phyloP scores from a whole-genome alignment of 495 filamentous ascomycete genomes.

The Evernia prunastri region DNA sequence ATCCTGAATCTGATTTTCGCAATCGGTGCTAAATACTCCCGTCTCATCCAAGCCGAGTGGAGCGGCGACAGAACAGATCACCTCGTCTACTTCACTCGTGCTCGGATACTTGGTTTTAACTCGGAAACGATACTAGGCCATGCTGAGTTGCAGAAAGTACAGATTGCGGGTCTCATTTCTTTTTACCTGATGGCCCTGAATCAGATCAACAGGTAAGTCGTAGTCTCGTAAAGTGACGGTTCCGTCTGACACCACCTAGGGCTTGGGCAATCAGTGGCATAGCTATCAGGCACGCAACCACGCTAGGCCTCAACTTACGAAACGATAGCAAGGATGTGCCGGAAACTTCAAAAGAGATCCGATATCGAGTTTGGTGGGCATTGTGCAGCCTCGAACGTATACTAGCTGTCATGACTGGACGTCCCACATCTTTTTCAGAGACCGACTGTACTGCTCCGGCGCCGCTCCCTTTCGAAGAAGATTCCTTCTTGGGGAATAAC shows the following conservation, averaged over 20 bases:
- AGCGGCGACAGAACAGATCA: conserved; percentile 47
- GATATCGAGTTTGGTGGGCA: conserved; percentile 62
- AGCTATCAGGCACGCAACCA: conserved; percentile 54
- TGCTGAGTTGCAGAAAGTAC: conserved; percentile 56
- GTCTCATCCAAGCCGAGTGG: conserved; percentile 48
- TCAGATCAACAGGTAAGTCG: conserved; percentile 56
- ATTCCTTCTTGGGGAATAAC: conserved; percentile 28
- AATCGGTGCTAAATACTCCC: conserved; percentile 52
- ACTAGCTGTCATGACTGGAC: conserved; percentile 58
- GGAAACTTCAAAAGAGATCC: conserved; percentile 53
- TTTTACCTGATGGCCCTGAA: conserved; percentile 57
- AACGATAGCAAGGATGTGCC: conserved; percentile 46
- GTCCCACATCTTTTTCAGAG: conserved; percentile 54
- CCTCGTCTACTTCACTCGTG: conserved; percentile 54
- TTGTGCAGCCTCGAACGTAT: conserved; percentile 55
- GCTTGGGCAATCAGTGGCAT: conserved; percentile 59
- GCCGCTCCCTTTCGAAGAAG: conserved; percentile 53
- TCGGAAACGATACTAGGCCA: conserved; percentile 48
- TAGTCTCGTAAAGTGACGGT: background rate
- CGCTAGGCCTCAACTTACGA: conserved; percentile 58
- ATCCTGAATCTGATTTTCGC: conserved; percentile 63
- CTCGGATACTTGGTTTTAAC: conserved; percentile 52
- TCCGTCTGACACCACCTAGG: conserved; percentile 32
- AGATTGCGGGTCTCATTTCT: conserved; percentile 51
- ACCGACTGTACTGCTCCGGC: conserved; percentile 54